Evolutionary conservation across 441 rosid genomes (phyloP).

Genomic region (Syzygium syzygioides): DNA sequence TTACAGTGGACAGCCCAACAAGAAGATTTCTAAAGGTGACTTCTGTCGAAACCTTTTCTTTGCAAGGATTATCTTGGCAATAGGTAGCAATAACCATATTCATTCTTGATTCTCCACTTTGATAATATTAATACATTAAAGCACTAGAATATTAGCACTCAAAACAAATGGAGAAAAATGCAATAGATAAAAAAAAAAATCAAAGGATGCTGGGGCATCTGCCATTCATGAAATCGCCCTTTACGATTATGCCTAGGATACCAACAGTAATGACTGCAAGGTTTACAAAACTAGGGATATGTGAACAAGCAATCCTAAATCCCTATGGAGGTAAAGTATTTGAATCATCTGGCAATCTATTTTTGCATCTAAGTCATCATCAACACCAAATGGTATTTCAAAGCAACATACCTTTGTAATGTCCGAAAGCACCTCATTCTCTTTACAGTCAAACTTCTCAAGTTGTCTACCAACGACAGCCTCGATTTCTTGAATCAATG

Average conservation of each 20-base stretch:
- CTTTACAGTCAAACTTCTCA: conserved; percentile 58
- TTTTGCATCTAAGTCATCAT: not conserved
- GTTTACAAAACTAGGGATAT: not conserved
- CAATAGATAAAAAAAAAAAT: not conserved
- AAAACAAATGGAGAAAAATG: not conserved
- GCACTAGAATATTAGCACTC: not conserved
- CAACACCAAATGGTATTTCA: not conserved
- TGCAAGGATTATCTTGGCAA: not conserved
- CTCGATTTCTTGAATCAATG: conserved; percentile 73
- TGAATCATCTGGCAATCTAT: not conserved
- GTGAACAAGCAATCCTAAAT: not conserved
- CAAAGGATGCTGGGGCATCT: not conserved
- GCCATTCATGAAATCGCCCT: not conserved
- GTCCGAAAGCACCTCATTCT: conserved; percentile 66
- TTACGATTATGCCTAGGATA: not conserved
- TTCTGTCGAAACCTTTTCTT: not conserved
- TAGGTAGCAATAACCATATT: not conserved
- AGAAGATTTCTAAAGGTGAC: not conserved
- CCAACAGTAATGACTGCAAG: not conserved
- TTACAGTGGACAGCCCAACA: not conserved
- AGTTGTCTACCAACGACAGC: conserved; percentile 60
- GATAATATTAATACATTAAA: not conserved
- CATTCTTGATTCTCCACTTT: not conserved
- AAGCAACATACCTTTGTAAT: conserved; percentile 53
- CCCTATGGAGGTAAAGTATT: not conserved